Base-by-base conservation (phyloP, 2,329 filamentous ascomycete genomes). In the Fusarium anguioides region DNA sequence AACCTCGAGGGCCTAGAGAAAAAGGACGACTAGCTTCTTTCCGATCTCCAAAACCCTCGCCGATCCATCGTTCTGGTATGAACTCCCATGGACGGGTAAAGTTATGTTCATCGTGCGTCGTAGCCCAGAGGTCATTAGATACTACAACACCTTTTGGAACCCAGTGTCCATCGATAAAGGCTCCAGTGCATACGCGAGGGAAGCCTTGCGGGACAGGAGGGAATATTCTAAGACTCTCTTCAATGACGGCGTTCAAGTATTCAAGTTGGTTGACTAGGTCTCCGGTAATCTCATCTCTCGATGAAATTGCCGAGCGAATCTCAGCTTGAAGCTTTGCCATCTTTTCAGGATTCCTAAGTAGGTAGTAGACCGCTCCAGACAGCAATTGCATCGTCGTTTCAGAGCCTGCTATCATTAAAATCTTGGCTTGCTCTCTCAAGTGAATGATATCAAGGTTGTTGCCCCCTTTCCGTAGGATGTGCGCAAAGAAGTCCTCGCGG, bases 181-280 rank as follows among this genome's bases (percentile, higher is more conserved):
- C 54, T 5, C 66, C 66, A 6, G 53, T 51, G 5, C 37, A 60
- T 3, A 64, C 36, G 0, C 66, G 51, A 0, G 66, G 62, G 5
- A 39, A 37, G 10, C 66, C 59, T 4, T 60, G 23, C 1, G 62
- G 31, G 6, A 41, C 41, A 4, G 62, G 58, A 3, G 62, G 62
- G 5, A 69, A 57, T 1, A 69, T 41, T 0, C 66, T 57, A 17
- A 69, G 66, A 1, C 47, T 35, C 24, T 69, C 66, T 18, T 69
- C 62, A 1, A 69, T 52, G 15, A 63, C 58, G 0, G 26, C 66
- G 3, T 45, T 27, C 1, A 69, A 39, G 12, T 69, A 69, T 3
- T 31, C 21, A 9, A 69, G 54, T 20, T 53, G 41, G 3, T 31
- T 29, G 8, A 52, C 56, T 4, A 54, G 44, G 11, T 64, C 48